Percentiles rank a stretch among this genome's conserved stretches.
These are phyloP conservation scores for Tetrahymena malaccensis DNA, from an alignment of 73 alveolate species.

Conservation along the genomic window DNA sequence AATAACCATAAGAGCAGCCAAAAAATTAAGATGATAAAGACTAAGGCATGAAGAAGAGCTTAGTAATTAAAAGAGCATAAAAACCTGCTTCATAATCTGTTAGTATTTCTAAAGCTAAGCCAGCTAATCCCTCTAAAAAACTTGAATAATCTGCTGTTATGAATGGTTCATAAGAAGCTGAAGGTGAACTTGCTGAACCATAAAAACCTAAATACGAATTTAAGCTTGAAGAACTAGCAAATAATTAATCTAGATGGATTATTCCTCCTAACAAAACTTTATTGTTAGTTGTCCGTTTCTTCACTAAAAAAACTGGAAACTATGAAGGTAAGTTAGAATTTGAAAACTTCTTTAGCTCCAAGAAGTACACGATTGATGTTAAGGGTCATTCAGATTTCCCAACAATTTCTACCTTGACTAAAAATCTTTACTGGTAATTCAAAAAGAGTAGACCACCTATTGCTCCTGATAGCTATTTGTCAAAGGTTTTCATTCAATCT, in stretches of 20 bases:
- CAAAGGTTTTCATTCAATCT: conserved; percentile 46
- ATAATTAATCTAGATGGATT: conserved; percentile 90
- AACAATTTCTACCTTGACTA: conserved; percentile 54
- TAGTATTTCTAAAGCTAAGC: background rate
- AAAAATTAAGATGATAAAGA: background rate
- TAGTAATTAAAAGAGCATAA: background rate
- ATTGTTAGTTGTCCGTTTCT: conserved; percentile 82
- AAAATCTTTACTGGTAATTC: conserved; percentile 64
- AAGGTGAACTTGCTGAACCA: conserved; percentile 46
- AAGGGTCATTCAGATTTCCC: conserved; percentile 82
- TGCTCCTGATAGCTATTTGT: conserved; percentile 63
- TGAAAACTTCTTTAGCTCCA: conserved; percentile 69
- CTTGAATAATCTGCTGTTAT: conserved; percentile 1
- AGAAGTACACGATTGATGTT: conserved; percentile 60
- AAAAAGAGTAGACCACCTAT: conserved; percentile 70
- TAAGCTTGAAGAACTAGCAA: conserved; percentile 66
- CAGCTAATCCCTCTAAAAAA: background rate
- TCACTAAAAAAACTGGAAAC: conserved; percentile 83
- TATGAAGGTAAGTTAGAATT: conserved; percentile 61
- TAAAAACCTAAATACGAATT: conserved; percentile 49
- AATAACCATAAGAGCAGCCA: background rate
- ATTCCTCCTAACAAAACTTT: conserved; percentile 84
- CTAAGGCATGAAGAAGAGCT: background rate
- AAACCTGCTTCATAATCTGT: background rate
- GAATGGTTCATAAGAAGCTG: conserved; percentile 26